Base-by-base conservation (phyloP, 352 stramenopile genomes). In the Halophytophthora polymorphica region DNA sequence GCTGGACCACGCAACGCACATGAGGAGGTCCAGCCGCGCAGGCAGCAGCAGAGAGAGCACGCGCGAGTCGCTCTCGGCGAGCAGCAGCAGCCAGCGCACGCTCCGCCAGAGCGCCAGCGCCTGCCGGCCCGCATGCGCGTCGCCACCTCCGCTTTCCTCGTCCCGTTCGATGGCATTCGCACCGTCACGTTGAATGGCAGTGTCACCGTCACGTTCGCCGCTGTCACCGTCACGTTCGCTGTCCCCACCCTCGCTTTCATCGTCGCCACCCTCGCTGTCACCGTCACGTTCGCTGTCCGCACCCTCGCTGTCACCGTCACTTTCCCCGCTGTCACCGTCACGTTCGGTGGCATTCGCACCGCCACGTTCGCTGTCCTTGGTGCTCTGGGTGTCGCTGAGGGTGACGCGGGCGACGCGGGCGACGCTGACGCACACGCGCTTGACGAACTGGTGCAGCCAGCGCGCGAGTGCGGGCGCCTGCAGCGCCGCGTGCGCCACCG, bases 61-160 rank as follows among this genome's bases (percentile, higher is more conserved):
- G 44, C 60, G 55, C 4, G 48, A 39, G 31, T 62, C 58, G 15
- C 34, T 22, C 33, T 59, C 52, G 28, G 80, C 56, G 12, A 83
- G 34, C 40, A 66, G 31, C 19, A 76, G 53, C n/a, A 88, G 33
- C 13, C 83, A 37, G 34, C 53, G 64, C 21, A 71, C 66, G 40
- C 54, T 62, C 17, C 70, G 67, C 77, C 77, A 88, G 33, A 88
- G 69, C 19, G 69, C 31, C 11, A 88, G 57, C 25, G 58, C 44
- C 44, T 59, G 40, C 0, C 13, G 31, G 11, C 50, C 35, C 1
- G 47, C 36, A 18, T 58, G n/a, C 1, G 55, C 64, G 69, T 38
- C 43, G 5, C 25, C 31, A 22, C 33, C n/a, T 21, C 19, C 36
- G 18, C 33, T 29, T 40, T 29, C 25, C 1, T 33, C n/a, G 2